Evolutionary conservation across 1,284 basidiomycete species (phyloP), one percentile per base, ranked within the genome.

Genomic region (Trametes polyzona): DNA sequence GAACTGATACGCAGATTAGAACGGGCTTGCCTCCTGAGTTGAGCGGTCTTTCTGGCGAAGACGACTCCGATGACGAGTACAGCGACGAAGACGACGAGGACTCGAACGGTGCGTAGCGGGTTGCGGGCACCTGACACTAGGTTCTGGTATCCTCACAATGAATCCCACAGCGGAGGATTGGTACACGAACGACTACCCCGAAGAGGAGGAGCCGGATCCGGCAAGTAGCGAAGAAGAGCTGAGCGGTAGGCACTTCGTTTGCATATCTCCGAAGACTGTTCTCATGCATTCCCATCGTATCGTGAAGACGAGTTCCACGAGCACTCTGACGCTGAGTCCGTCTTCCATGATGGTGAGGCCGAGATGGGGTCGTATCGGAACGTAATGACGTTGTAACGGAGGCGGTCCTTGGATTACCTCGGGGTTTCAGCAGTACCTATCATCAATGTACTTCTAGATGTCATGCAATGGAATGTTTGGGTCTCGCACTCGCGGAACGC

Each of bases 21-120:
- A 83, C 84, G 21, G 87, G 87, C 8, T 73, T 91, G 3, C 87
- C 89, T 26, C 74, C 78, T 16, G 63, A 67, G 21, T 66, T 82
- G 74, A 33, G 70, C 73, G 60, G 82, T 57, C 66, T 73, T 2
- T 79, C 81, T 62, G 82, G 84, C 29, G 84, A 83, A 7, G 74
- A 79, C 9, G 88, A 88, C 58, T 78, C 78, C 55, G 86, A 85
- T 59, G 90, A 90, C 55, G 87, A 88, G 63, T 88, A 83, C 3
- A 88, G 90, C 57, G 90, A 92, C 56, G 87, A 88, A 62, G 90
- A 83, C 3, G 90, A 92, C 58, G 90, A 92, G 65, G 89, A 92
- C 64, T 92, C 89, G 0, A 92, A 92, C 71, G 88, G 89, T 89
- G 50, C 40, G 76, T 41, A 5, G 17, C 16, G 3, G 23, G 3